These are phyloP conservation scores for Colletotrichum endophyticum DNA, from an alignment of 2,329 filamentous ascomycete genomes.

Conservation along the genomic window DNA sequence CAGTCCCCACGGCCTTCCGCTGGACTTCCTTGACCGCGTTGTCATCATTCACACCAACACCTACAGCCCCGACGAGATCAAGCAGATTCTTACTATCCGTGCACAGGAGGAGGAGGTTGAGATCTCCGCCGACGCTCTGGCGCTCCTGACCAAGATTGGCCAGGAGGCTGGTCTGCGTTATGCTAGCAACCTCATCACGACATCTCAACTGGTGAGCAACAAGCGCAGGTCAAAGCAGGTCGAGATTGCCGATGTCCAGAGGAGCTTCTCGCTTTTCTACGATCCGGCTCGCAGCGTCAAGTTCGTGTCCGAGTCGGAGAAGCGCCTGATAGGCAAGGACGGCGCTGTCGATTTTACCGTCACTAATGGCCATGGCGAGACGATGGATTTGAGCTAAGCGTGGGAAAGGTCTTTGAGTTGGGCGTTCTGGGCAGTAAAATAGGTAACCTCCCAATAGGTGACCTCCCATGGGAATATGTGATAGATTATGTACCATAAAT, in stretches of 20 bases:
- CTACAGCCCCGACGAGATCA: conserved; percentile 84
- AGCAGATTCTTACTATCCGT: conserved; percentile 89
- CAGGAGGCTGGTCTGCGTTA: conserved; percentile 91
- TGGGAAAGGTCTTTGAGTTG: conserved; percentile 1
- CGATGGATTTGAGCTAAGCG: conserved; percentile 50
- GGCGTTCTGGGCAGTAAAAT: conserved; percentile 21
- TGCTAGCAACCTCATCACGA: conserved; percentile 97
- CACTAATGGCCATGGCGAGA: conserved; percentile 58
- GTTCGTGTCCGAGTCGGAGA: conserved; percentile 90
- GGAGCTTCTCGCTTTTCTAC: conserved; percentile 93
- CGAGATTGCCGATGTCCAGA: conserved; percentile 85
- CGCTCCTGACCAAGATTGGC: conserved; percentile 93
- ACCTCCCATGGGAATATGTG: conserved; percentile 11
- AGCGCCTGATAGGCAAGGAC: conserved; percentile 87
- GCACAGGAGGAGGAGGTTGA: conserved; percentile 97
- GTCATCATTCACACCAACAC: conserved; percentile 94
- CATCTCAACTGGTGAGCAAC: conserved; percentile 83
- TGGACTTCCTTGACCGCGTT: conserved; percentile 95
- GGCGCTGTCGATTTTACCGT: conserved; percentile 76
- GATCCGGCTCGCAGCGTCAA: conserved; percentile 87
- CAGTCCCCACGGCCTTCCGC: conserved; percentile 89
- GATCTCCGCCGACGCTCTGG: conserved; percentile 85
- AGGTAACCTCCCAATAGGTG: not conserved
- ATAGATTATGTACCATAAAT: conserved; percentile 24
- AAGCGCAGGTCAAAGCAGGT: conserved; percentile 89